Conservation (phyloP, 371 early-diverging fungal species). For the Mucor piriformis region DNA sequence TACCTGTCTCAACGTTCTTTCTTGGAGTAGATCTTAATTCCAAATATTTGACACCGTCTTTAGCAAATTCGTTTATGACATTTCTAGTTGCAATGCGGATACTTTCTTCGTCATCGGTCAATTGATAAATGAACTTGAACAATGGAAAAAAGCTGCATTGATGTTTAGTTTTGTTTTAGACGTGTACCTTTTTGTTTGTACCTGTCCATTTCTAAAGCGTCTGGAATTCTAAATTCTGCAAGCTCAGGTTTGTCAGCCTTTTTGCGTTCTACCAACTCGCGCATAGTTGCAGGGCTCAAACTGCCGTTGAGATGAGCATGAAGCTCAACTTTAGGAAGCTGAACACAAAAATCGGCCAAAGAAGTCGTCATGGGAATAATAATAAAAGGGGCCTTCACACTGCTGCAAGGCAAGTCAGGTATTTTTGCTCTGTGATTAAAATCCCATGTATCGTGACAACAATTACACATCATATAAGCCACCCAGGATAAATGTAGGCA, state of each 20-base stretch:
- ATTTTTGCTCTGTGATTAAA: too few species aligned
- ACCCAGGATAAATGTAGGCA: too few species aligned
- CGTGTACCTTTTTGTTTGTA: conserved; percentile 13
- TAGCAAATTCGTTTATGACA: conserved; percentile 59
- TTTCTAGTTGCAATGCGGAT: conserved; percentile 44
- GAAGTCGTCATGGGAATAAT: neutral
- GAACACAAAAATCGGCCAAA: conserved; percentile 33
- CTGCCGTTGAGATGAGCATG: conserved; percentile 71
- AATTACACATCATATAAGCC: too few species aligned
- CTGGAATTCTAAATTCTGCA: conserved; percentile 40
- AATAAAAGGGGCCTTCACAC: neutral
- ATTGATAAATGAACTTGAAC: conserved; percentile 59
- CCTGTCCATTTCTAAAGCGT: conserved; percentile 41
- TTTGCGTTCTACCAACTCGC: conserved; percentile 45
- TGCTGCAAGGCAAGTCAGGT: too few species aligned
- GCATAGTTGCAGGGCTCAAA: conserved; percentile 51
- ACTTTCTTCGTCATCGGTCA: conserved; percentile 55
- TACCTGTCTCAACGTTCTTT: conserved; percentile 43
- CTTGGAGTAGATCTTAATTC: conserved; percentile 69
- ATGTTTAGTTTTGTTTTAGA: neutral
- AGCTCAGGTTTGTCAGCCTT: conserved; percentile 41
- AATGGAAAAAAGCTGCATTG: conserved; percentile 55
- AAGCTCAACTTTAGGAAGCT: conserved; percentile 62
- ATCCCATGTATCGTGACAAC: too few species aligned
- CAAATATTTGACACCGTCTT: conserved; percentile 59